Evolutionary conservation across 192 early-diverging fungal genomes (phyloP).

Genomic region (Backusella circina): DNA sequence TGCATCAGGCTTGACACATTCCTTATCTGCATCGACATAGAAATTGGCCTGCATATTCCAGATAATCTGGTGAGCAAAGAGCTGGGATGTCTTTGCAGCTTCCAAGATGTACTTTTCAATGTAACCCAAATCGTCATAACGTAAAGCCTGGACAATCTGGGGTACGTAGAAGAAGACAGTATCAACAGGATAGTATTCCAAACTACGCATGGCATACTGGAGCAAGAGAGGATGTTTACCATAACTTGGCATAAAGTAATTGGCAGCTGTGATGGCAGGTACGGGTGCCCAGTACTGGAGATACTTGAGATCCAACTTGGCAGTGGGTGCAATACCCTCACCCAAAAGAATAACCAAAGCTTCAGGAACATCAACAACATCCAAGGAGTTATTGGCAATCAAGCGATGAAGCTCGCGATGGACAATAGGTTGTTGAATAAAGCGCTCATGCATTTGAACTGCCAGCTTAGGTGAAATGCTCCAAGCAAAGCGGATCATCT

Average conservation of each 20-base stretch:
- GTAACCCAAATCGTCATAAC: constrained; percentile 86
- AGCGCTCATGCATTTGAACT: constrained; percentile 71
- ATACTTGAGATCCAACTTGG: constrained; percentile 46
- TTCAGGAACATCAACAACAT: constrained; percentile 68
- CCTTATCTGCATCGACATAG: constrained; percentile 63
- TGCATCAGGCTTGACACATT: constrained; percentile 62
- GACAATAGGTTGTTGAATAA: constrained; percentile 62
- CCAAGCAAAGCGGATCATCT: constrained; percentile 81
- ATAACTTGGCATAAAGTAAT: constrained; percentile 70
- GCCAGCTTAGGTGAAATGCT: constrained; percentile 76
- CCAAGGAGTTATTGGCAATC: constrained; percentile 57
- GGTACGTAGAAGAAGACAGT: constrained; percentile 98
- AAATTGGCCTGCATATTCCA: constrained; percentile 99
- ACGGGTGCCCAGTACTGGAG: constrained; percentile 89
- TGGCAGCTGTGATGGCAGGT: constrained; percentile 84
- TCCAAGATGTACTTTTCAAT: constrained; percentile 93
- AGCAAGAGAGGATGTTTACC: constrained; percentile 83
- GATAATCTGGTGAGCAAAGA: constrained; percentile 99
- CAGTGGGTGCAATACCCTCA: constrained; percentile 42
- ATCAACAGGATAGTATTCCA: constrained; percentile 90
- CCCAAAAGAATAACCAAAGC: constrained; percentile 74
- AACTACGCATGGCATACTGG: constrained; percentile 90
- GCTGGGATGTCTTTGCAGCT: constrained; percentile 90
- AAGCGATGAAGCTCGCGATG: constrained; percentile 61
- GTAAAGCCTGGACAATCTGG: constrained; percentile 95